Conservation (phyloP, 768 basidiomycete species). For the Obba rivulosa region DNA sequence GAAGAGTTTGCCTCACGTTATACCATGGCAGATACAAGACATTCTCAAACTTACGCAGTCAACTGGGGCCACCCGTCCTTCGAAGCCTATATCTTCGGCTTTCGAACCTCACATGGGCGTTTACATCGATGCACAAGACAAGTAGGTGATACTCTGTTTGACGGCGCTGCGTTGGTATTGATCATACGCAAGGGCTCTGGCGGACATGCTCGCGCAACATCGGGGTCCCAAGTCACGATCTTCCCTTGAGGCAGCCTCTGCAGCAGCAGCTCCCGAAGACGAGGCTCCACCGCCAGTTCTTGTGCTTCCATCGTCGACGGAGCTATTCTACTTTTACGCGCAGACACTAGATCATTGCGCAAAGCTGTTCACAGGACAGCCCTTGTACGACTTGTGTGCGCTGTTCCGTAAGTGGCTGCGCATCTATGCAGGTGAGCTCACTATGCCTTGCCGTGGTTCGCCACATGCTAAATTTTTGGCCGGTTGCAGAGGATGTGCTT, state of each 20-base stretch:
- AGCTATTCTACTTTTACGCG: slow-evolving; percentile 95
- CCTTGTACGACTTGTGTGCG: slow-evolving; percentile 74
- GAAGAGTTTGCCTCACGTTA: not conserved
- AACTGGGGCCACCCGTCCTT: slow-evolving; percentile 42
- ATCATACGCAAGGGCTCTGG: slow-evolving; percentile 55
- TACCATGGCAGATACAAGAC: slow-evolving; percentile 47
- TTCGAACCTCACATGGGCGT: slow-evolving; percentile 92
- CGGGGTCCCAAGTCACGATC: slow-evolving; percentile 57
- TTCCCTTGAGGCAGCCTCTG: slow-evolving; percentile 53
- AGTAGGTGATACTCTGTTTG: slow-evolving; percentile 36
- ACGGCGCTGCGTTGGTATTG: not conserved
- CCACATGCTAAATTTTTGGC: slow-evolving; percentile 1
- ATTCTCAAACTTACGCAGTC: slow-evolving; percentile 53
- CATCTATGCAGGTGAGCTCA: slow-evolving; percentile 73
- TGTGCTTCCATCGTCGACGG: slow-evolving; percentile 90
- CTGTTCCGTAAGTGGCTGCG: slow-evolving; percentile 93
- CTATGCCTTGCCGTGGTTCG: not conserved
- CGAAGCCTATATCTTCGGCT: slow-evolving; percentile 73
- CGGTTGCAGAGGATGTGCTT: slow-evolving; percentile 78
- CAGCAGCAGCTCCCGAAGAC: slow-evolving; percentile 34
- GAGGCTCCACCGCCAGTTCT: slow-evolving; percentile 46
- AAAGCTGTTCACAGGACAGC: slow-evolving; percentile 78
- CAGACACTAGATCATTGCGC: slow-evolving; percentile 94
- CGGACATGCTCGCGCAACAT: slow-evolving; percentile 87
- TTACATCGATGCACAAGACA: slow-evolving; percentile 96